Conservation (phyloP, 495 filamentous ascomycete genomes). For the Neurospora pannonica region DNA sequence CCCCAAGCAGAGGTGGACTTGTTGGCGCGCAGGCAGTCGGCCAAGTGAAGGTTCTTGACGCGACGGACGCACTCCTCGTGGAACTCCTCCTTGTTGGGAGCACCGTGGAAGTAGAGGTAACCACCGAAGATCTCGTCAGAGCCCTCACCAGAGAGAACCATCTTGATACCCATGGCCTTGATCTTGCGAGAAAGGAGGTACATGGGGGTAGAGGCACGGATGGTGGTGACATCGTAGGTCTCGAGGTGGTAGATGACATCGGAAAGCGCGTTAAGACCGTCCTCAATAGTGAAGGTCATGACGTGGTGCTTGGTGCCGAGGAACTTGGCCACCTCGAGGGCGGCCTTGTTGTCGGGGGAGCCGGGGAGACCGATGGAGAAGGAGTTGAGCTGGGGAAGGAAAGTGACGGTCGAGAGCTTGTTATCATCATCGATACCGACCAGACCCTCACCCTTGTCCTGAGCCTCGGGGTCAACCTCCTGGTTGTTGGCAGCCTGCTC, state of each 20-base stretch:
- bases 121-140: slow-evolving; percentile 97
- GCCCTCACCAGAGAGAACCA: slow-evolving; percentile 95
- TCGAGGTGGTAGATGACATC: slow-evolving; percentile 98
- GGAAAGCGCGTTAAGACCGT: slow-evolving; percentile 87
- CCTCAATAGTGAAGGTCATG: slow-evolving; percentile 95
- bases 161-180: slow-evolving; percentile 98
- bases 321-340: slow-evolving; percentile 83
- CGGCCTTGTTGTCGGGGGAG: slow-evolving; percentile 83
- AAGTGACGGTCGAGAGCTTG: slow-evolving; percentile 80
- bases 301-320: slow-evolving; percentile 94
- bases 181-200: slow-evolving; percentile 96
- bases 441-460: slow-evolving; percentile 53
- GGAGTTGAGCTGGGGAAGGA: slow-evolving; percentile 88
- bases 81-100: slow-evolving; percentile 82
- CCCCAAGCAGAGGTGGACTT: slow-evolving; percentile 99
- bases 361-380: slow-evolving; percentile 94
- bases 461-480: slow-evolving; percentile 32
- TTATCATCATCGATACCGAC: slow-evolving; percentile 92
- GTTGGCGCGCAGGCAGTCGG: slow-evolving; percentile 94
- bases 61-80: slow-evolving; percentile 87
- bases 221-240: slow-evolving; percentile 95
- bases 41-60: slow-evolving; percentile 89
- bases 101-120: slow-evolving; percentile 96
- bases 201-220: slow-evolving; percentile 97
- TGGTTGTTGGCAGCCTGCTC: slow-evolving; percentile 31